Base-by-base conservation (phyloP, 306 rosid genomes). In the Prunus dulcis region DNA sequence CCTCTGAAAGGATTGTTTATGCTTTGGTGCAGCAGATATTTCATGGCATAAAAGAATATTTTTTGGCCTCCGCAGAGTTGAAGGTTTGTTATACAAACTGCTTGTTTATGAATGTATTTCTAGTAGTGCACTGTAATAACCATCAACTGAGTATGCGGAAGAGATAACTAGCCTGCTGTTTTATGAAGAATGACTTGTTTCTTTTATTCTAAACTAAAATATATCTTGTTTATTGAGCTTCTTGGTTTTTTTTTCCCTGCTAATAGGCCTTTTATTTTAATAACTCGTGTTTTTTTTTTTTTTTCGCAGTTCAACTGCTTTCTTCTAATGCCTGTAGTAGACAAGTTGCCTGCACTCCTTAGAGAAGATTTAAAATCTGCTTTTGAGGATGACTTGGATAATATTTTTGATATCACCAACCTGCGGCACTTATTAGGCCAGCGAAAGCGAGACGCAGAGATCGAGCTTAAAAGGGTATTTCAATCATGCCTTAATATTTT, bases 11-110 rank as follows among this genome's bases (percentile, higher is more conserved):
- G 81, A 91, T 95, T 78, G 97, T 95, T 72, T 93, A 90, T 83
- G 99, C 96, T 79, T 84, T 95, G 84, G 99, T 95, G 23, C 99
- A 92, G 77, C 99, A 95, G 79, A 92, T 95, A 85, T 95, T 95
- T 82, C 97, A 92, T 73, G 99, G 99, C 78, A 95, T 95, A 77
- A 83, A 93, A 79, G 97, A 95, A 69, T 90, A 95, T 86, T 95
- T 95, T 86, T 78, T 95, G 86, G 97, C 95, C 69, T 95, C 99
- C 53, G 90, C 99, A 9, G 97, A 95, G 82, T 84, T 95, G 58
- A 95, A 92, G 99, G 99, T 95, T 77, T 82, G 96, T 58, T 27
- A 76, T 76, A 17, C 63, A 38, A 78, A 76, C 50, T 76, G 32
- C 68, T 77, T 47, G 28, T 64, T 79, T 56, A 30, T 77, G 64